Evolutionary conservation across 495 filamentous ascomycete genomes (phyloP), one percentile per base, ranked within the genome.

Genomic region (Trichoderma reesei): DNA sequence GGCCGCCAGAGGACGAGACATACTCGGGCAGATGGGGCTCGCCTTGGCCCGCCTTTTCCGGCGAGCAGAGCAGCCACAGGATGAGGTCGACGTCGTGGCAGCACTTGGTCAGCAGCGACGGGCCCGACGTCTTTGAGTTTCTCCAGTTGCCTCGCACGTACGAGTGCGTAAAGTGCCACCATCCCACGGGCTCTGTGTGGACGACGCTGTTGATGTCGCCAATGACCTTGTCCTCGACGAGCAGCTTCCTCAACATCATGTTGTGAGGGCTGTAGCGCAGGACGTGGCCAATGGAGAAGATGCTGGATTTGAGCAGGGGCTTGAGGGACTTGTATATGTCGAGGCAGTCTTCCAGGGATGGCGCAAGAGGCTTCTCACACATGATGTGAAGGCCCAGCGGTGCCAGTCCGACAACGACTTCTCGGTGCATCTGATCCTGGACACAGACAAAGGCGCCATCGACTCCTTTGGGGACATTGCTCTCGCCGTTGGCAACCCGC

Each of bases 141-240:
- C 94, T 86, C 94, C 94, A 98, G 75, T 97, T 96, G 14, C 94
- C 94, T 20, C 89, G 84, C 31, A 98, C 94, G 68, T 96, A 98
- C 68, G 86, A 90, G 75, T 98, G 94, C 1, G 88, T 78, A 71
- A 96, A 98, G 74, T 98, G 94, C 91, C 91, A 98, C 84, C 88
- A 95, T 3, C 94, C 94, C 1, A 98, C 88, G 0, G 94, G 94
- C 73, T 98, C 95, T 1, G 88, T 91, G 71, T 98, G 94, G 66
- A 93, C 90, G 41, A 98, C 78, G 13, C 87, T 90, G 26, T 96
- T 74, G 9, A 96, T 78, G 37, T 96, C 92, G n/a, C 94, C 94
- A 69, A 98, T 86, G 16, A 83, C 82, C 13, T 79, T 77, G 14
- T 93, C 85, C 66, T 86, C 78, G 3, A 91, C 79, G 3, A 97